Evolutionary conservation across 805 yeast species (phyloP).

Genomic region (Tetrapisispora phaffii): DNA sequence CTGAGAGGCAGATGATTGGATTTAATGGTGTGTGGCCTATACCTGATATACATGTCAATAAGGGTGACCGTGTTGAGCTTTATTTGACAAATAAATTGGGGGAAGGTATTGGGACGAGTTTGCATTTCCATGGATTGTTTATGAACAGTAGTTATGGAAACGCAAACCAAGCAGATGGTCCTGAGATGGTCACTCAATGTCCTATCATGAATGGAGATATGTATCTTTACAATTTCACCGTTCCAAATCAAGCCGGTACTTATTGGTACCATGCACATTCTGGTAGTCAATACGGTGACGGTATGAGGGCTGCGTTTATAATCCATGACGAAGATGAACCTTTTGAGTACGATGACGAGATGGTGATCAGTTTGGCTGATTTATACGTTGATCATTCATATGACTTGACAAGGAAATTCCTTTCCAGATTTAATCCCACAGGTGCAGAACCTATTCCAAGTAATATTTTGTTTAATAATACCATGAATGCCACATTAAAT

Average conservation of each 20-base stretch:
- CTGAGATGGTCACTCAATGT: conserved; percentile 70
- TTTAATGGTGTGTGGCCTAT: conserved; percentile 67
- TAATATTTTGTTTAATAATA: conserved; percentile 53
- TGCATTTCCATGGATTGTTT: conserved; percentile 74
- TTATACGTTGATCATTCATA: conserved; percentile 50
- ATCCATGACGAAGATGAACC: conserved; percentile 45
- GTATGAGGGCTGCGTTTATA: conserved; percentile 58
- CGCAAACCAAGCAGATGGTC: conserved; percentile 59
- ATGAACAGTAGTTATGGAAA: conserved; percentile 45
- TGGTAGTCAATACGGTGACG: conserved; percentile 72
- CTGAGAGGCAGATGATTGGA: conserved; percentile 49
- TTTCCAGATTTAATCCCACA: conserved; percentile 64
- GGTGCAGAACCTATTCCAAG: conserved; percentile 81
- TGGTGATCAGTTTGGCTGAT: conserved; percentile 47
- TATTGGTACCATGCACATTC: conserved; percentile 80
- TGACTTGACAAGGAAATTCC: conserved; percentile 38
- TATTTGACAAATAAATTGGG: conserved; percentile 53
- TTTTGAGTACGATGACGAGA: conserved; percentile 55
- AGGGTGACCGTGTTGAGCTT: conserved; percentile 52
- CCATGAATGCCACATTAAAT: conserved; percentile 44
- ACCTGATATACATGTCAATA: conserved; percentile 55
- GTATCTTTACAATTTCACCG: conserved; percentile 59
- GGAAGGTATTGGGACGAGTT: conserved; percentile 40
- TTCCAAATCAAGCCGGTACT: conserved; percentile 60
- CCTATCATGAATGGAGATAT: conserved; percentile 65